Conservation (phyloP, 1,284 basidiomycete species). For the Pterula multifida region DNA sequence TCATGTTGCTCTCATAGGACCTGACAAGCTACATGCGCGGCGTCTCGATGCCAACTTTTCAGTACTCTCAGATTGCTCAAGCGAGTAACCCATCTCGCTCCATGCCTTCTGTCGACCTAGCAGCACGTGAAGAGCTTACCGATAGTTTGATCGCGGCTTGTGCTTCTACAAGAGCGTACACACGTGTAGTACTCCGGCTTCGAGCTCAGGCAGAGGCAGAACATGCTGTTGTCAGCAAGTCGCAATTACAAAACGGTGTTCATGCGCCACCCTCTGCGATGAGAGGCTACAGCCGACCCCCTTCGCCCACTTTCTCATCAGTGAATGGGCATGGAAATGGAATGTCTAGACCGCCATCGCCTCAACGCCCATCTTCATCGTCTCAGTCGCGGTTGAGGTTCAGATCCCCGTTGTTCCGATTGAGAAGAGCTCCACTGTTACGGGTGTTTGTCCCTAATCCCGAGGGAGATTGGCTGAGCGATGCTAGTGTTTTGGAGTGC, state of each 20-base stretch:
- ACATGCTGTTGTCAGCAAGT: constrained; percentile 12
- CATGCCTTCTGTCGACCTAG: constrained; percentile 15
- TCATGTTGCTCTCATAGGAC: constrained; percentile 32
- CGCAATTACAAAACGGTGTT: constrained; percentile 1
- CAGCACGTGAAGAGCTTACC: constrained; percentile 19
- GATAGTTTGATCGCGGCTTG: constrained; percentile 36
- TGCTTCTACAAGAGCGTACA: constrained; percentile 55
- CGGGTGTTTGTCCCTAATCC: constrained; percentile 72
- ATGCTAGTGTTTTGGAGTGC: constrained; percentile 64
- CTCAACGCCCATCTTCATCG: constrained; percentile 7
- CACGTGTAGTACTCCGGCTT: constrained; percentile 59
- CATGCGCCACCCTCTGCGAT: neutral
- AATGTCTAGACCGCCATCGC: constrained; percentile 8
- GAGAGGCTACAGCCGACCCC: constrained; percentile 39
- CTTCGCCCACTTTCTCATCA: constrained; percentile 43
- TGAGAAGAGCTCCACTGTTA: constrained; percentile 58
- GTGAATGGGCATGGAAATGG: constrained; percentile 2
- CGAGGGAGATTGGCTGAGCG: constrained; percentile 72
- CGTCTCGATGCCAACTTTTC: constrained; percentile 59
- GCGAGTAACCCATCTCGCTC: constrained; percentile 35
- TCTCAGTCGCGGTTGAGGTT: constrained; percentile 22
- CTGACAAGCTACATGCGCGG: constrained; percentile 67
- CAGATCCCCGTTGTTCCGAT: constrained; percentile 54
- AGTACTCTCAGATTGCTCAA: constrained; percentile 48
- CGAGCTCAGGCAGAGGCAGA: constrained; percentile 60